Base-by-base conservation (phyloP, 768 basidiomycete genomes). In the Mrakia blollopis region DNA sequence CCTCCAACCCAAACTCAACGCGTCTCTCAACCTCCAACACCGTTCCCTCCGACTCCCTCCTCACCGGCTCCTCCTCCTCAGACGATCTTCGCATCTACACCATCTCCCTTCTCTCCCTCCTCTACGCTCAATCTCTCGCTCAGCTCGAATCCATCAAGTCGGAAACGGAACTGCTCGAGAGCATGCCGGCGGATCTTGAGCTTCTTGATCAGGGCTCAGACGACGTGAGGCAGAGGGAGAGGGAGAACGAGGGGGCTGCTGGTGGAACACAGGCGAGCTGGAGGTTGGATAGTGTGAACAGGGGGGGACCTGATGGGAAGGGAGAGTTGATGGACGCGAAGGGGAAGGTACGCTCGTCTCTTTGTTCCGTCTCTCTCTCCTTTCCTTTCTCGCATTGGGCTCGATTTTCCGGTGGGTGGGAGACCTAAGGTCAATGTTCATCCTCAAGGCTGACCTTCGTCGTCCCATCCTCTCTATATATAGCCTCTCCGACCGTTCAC, bases 401-500 rank as follows among this genome's bases (percentile, higher is more conserved):
- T n/a, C n/a, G n/a, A n/a, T n/a, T n/a, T n/a, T n/a, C n/a, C n/a
- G n/a, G n/a, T n/a, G n/a, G n/a, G n/a, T n/a, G n/a, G n/a, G n/a
- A n/a, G n/a, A n/a, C n/a, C n/a, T n/a, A n/a, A n/a, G n/a, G n/a
- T n/a, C n/a, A n/a, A n/a, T n/a, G n/a, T 8, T 44, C 32, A 52
- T 21, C 3, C 21, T 35, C n/a, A n/a, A n/a, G n/a, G 23, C 5
- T 25, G 47, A 21, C 25, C 21, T 6, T 10, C n/a, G n/a, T n/a
- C n/a, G 23, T 60, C 28, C 18, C 10, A 5, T 11, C 0, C 21
- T 18, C n/a, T 41, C 23, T 52, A 0, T 23, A n/a, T n/a, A n/a
- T n/a, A 97, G 92, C 92, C 93, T 21, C 85, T 97, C 74, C 88
- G 91, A 50, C 93, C 96, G 23, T 98, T 99, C 83, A 95, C 92